Evolutionary conservation across 2,329 filamentous ascomycete genomes (phyloP), one percentile per base, ranked within the genome.

Genomic region (Aspergillus costaricaensis): DNA sequence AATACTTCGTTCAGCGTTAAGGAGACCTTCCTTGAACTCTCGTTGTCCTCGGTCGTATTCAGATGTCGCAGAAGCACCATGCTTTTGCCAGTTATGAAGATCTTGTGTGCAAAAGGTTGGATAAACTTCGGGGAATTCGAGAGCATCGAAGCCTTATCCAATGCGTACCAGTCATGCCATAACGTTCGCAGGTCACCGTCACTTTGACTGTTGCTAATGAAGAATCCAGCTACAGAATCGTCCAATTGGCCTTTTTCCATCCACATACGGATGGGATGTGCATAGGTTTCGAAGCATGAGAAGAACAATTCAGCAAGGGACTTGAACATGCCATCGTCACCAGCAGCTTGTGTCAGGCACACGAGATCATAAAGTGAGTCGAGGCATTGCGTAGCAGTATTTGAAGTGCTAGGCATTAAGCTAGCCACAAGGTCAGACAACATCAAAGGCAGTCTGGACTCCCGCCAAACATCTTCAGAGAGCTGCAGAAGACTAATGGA

Each of bases 81-180:
- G 68, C 90, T 96, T 76, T 97, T 97, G 0, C 94, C 94, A 1
- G 91, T 88, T 1, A 88, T 92, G 68, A 96, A 94, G 39, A 97
- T 91, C 63, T 88, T 90, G 23, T 81, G 78, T 0, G 86, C 86
- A 2, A 88, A 85, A 2, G 88, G 83, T 41, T 88, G 85, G 4
- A 97, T 81, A 65, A 96, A 97, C 2, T 79, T 82, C 0, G 94
- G 93, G 0, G 89, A 88, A 67, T 89, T 86, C 1, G 92, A 74
- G 1, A 78, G 77, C 15, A 88, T 86, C 44, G 65, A 54, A 4
- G 86, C 80, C 3, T 82, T 74, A 0, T 87, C 86, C 14, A 97
- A 79, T 21, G 83, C 81, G 73, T 88, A 97, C 68, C 89, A 87
- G 60, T 88, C 83, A 65, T 88, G 84, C 94, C 94, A 98, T 8